Conservation (phyloP, 2,329 filamentous ascomycete genomes). For the Cercospora brassicicola region DNA sequence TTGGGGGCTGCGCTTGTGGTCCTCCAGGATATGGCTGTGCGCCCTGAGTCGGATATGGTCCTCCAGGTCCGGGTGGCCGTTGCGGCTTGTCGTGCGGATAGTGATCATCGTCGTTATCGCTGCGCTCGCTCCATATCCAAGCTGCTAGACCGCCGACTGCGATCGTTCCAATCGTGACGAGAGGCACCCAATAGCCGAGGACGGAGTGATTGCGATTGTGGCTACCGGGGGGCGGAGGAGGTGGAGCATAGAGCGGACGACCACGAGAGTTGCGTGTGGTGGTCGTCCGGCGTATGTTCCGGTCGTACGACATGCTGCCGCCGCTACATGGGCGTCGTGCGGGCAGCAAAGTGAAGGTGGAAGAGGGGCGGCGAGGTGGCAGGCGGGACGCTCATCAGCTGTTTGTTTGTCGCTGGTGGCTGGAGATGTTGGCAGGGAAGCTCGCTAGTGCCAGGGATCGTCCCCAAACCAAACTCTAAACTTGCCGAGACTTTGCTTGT, state of each 20-base stretch:
- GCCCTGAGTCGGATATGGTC: slow-evolving; percentile 28
- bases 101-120: slow-evolving; percentile 68
- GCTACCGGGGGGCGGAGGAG: slow-evolving; percentile 39
- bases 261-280: slow-evolving; percentile 52
- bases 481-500: slow-evolving; percentile 6
- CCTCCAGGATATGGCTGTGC: slow-evolving; percentile 31
- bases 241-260: slow-evolving; percentile 45
- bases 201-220: slow-evolving; percentile 55
- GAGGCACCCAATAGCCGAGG: slow-evolving; percentile 84
- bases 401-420: slow-evolving; percentile 2
- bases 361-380: background rate
- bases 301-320: slow-evolving; percentile 53
- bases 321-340: slow-evolving; percentile 11
- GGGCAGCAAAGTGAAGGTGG: background rate
- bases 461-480: background rate
- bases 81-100: slow-evolving; percentile 47
- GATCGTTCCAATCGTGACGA: slow-evolving; percentile 81
- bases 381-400: background rate
- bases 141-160: slow-evolving; percentile 83
- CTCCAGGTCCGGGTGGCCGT: slow-evolving; percentile 30
- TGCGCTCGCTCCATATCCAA: slow-evolving; percentile 91
- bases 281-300: slow-evolving; percentile 42
- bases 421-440: slow-evolving; percentile 9
- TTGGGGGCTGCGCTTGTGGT: slow-evolving; percentile 15
- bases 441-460: slow-evolving; percentile 1